phyloP scores from a whole-genome alignment of 1,139 yeast genomes.

The Diutina ranongensis region DNA sequence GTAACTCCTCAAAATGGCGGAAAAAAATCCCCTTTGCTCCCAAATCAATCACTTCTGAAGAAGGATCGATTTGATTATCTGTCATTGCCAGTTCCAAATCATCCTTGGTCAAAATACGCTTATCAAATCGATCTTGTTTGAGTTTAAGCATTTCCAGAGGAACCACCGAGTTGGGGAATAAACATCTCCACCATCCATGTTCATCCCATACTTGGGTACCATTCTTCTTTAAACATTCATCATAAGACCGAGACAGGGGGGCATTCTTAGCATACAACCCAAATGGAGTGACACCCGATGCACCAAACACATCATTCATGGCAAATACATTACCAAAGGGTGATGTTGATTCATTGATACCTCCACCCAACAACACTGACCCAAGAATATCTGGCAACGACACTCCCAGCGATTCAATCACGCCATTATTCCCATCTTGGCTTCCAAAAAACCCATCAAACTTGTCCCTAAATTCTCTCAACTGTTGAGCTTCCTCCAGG shows the following conservation, averaged over 20 bases:
- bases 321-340: background rate
- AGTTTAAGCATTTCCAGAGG: slow-evolving; percentile 21
- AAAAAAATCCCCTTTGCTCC: slow-evolving; percentile 36
- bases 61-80: slow-evolving; percentile 9
- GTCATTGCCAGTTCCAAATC: slow-evolving; percentile 21
- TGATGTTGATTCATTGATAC: background rate
- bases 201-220: slow-evolving; percentile 76
- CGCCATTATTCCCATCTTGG: no score
- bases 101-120: slow-evolving; percentile 39
- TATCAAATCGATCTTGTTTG: slow-evolving; percentile 16
- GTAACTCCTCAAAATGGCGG: slow-evolving; percentile 48
- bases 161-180: slow-evolving; percentile 53
- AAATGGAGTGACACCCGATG: slow-evolving; percentile 20
- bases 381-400: background rate
- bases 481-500: background rate
- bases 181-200: slow-evolving; percentile 77
- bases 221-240: slow-evolving; percentile 46
- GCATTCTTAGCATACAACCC: slow-evolving; percentile 48
- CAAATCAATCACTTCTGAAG: slow-evolving; percentile 21
- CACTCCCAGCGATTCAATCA: background rate
- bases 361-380: background rate
- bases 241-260: slow-evolving; percentile 52
- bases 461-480: background rate
- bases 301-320: slow-evolving; percentile 8
- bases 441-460: slow-evolving; percentile 2